Conservation (phyloP, 1,284 basidiomycete species). For the Meira nashicola region DNA sequence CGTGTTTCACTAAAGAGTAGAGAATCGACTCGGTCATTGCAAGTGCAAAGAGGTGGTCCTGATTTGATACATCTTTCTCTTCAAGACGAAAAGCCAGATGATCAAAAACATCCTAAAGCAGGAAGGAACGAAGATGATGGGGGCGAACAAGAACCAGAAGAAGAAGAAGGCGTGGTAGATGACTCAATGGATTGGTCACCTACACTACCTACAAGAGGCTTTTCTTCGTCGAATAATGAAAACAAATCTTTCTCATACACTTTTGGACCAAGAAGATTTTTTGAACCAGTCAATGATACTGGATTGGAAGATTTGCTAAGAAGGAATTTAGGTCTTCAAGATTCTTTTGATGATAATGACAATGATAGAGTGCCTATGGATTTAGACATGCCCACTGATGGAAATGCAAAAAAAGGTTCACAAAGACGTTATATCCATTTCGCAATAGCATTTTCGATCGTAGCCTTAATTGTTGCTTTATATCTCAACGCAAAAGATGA, state of each 20-base stretch:
- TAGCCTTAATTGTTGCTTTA: too few species aligned
- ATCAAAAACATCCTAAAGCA: background rate
- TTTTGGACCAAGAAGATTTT: conserved; percentile 1
- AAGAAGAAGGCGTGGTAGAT: background rate
- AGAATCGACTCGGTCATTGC: too few species aligned
- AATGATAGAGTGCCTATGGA: too few species aligned
- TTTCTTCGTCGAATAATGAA: background rate
- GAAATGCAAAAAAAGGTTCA: too few species aligned
- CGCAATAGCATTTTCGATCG: too few species aligned
- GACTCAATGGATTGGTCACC: conserved; percentile 1
- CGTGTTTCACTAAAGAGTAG: too few species aligned
- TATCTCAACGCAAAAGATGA: too few species aligned
- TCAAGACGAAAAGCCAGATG: background rate
- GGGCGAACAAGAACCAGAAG: background rate
- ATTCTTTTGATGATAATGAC: background rate
- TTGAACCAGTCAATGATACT: background rate
- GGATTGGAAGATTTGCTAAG: background rate
- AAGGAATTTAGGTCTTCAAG: background rate
- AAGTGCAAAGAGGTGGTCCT: background rate
- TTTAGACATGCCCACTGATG: too few species aligned
- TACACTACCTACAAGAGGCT: background rate
- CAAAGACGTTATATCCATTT: too few species aligned
- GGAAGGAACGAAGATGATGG: background rate
- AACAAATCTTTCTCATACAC: background rate
- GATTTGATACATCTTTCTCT: background rate